These are phyloP conservation scores for Lactifluus piperatus DNA, from an alignment of 768 basidiomycete species.

Conservation along the genomic window DNA sequence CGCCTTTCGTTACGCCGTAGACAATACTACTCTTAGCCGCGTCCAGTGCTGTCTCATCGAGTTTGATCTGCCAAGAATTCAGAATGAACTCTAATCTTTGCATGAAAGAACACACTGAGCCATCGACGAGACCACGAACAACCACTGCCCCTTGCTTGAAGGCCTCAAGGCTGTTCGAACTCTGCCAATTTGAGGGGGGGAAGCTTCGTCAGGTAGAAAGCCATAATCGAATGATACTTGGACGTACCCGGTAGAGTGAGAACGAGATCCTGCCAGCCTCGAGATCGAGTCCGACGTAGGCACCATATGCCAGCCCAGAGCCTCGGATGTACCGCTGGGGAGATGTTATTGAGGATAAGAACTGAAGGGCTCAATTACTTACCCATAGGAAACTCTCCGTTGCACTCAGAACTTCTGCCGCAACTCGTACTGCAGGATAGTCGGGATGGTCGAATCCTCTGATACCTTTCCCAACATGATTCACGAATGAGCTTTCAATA, in stretches of 20 bases:
- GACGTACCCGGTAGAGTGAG: conserved; percentile 65
- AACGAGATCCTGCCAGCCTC: conserved; percentile 75
- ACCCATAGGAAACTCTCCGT: conserved; percentile 96
- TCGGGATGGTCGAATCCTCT: conserved; percentile 76
- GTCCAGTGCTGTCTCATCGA: conserved; percentile 77
- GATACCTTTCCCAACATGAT: conserved; percentile 70
- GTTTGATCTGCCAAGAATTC: conserved; percentile 46
- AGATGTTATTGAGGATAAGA: not conserved
- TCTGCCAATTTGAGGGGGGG: conserved; percentile 39
- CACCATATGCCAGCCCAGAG: conserved; percentile 92
- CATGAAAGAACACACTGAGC: conserved; percentile 46
- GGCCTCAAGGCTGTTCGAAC: conserved; percentile 70
- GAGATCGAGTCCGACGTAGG: conserved; percentile 59
- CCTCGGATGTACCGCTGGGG: conserved; percentile 80
- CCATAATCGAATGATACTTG: not conserved
- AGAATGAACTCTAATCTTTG: not conserved
- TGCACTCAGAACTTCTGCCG: conserved; percentile 81
- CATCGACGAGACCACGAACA: conserved; percentile 71
- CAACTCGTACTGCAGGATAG: conserved; percentile 77
- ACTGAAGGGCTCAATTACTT: conserved; percentile 8
- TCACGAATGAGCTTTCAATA: conserved; percentile 87
- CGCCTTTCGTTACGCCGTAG: conserved; percentile 67
- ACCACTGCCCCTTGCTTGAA: conserved; percentile 75
- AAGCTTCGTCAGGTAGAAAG: not conserved
- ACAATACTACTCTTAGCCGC: conserved; percentile 91